Evolutionary conservation across 2,329 filamentous ascomycete species (phyloP).

Genomic region (Fusarium tupiense): DNA sequence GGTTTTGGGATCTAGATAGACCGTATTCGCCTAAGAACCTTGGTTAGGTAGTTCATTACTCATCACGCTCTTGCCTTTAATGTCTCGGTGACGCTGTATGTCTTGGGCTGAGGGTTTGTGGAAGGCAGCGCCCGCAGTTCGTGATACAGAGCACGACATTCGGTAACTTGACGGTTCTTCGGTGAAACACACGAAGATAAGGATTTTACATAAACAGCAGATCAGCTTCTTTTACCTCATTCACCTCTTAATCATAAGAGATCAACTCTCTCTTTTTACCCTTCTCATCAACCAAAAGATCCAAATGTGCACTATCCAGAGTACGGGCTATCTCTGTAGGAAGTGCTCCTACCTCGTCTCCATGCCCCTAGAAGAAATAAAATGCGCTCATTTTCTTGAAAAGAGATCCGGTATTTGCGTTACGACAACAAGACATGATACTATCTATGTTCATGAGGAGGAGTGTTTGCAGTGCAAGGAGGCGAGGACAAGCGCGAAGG

Average conservation of each 20-base stretch:
- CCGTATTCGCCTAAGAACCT: too few relatives aligned
- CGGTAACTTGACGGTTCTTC: background rate
- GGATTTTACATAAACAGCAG: background rate
- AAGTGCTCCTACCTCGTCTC: conserved; percentile 9
- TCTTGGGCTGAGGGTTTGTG: background rate
- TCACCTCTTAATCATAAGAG: too few relatives aligned
- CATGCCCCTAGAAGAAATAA: conserved; percentile 4
- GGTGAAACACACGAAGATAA: background rate
- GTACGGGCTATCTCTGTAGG: conserved; percentile 13
- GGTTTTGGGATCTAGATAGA: background rate
- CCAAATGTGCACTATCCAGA: conserved; percentile 11
- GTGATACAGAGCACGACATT: background rate
- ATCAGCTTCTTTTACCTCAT: background rate
- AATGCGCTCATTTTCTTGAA: background rate
- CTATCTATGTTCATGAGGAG: conserved; percentile 12
- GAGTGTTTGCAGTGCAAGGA: conserved; percentile 14
- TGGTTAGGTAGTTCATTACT: background rate
- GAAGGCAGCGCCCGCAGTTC: too few relatives aligned
- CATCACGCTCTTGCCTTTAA: rapidly evolving
- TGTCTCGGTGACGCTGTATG: too few relatives aligned
- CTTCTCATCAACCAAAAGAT: rapidly evolving
- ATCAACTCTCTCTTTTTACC: background rate
- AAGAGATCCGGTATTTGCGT: background rate
- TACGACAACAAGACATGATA: background rate
- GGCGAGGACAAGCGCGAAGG: background rate